Evolutionary conservation across 2,329 filamentous ascomycete species (phyloP).

Genomic region (Phialemonium atrogriseum): DNA sequence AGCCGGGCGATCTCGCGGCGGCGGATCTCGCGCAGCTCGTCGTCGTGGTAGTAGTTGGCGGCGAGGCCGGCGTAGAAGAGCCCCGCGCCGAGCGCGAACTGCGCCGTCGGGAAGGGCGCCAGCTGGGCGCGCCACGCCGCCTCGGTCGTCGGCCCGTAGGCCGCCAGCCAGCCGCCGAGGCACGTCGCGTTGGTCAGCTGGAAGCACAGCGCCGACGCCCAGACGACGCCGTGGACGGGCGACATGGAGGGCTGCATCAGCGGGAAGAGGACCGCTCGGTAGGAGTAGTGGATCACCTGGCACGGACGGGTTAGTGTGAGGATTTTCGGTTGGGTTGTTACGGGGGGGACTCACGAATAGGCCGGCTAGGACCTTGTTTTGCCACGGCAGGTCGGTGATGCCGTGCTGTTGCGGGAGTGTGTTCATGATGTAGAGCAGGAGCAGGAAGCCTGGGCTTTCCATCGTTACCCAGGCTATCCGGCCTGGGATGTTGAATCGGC

Average conservation of each 20-base stretch:
- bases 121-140: constrained; percentile 37
- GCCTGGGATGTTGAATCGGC: constrained; percentile 77
- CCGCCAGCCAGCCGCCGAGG: constrained; percentile 73
- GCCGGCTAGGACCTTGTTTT: constrained; percentile 67
- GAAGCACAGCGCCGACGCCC: constrained; percentile 57
- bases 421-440: constrained; percentile 70
- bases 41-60: constrained; percentile 83
- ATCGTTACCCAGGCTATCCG: constrained; percentile 81
- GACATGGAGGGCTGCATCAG: constrained; percentile 87
- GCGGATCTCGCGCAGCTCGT: constrained; percentile 79
- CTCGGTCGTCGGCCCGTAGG: constrained; percentile 62
- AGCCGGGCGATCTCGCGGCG: constrained; percentile 57
- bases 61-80: constrained; percentile 71
- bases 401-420: constrained; percentile 53
- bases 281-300: constrained; percentile 75
- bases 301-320: constrained; percentile 5
- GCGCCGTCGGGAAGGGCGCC: constrained; percentile 25
- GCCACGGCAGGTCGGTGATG: constrained; percentile 58
- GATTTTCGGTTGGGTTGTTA: too few species aligned
- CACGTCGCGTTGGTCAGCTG: constrained; percentile 74
- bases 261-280: constrained; percentile 79
- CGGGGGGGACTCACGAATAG: constrained; percentile 46
- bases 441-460: constrained; percentile 73
- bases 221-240: constrained; percentile 68
- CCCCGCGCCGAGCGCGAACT: constrained; percentile 56